A percentile compares a stretch with the other conserved stretches of the same genome.
Conservation (phyloP, 768 basidiomycete genomes). For the Termitomyces sp. region DNA sequence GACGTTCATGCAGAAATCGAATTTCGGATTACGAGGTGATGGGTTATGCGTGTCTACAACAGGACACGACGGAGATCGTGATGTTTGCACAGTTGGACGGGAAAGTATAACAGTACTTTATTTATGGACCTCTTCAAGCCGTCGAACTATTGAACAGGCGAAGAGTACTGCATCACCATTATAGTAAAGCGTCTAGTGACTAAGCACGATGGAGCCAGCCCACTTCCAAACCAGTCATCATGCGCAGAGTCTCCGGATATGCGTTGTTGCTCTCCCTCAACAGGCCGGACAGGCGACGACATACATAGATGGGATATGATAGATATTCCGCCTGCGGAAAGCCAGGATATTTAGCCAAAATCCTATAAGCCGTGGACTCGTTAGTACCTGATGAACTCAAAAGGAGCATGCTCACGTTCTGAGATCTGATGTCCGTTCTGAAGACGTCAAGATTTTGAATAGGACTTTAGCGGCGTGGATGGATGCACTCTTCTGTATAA, state of each 20-base stretch:
- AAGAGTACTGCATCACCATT: no score
- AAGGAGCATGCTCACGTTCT: slow-evolving; percentile 40
- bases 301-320: slow-evolving; percentile 77
- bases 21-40: neutral
- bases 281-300: slow-evolving; percentile 63
- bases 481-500: slow-evolving; percentile 59
- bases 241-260: slow-evolving; percentile 73
- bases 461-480: slow-evolving; percentile 80
- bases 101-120: no score
- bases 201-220: slow-evolving; percentile 65
- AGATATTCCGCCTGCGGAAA: slow-evolving; percentile 89
- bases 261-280: slow-evolving; percentile 75
- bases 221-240: slow-evolving; percentile 79
- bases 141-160: no score
- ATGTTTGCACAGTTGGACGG: no score
- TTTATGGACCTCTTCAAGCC: no score
- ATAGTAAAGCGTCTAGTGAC: neutral
- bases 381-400: neutral
- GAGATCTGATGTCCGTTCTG: slow-evolving; percentile 48
- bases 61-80: no score
- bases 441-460: slow-evolving; percentile 73
- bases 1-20: neutral
- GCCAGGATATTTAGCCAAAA: slow-evolving; percentile 69
- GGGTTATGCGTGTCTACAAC: no score
- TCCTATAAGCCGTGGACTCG: slow-evolving; percentile 28